A percentile compares a stretch with the other conserved stretches of the same genome.
phyloP scores from a whole-genome alignment of 768 basidiomycete genomes.

The Ephemerocybe angulata region DNA sequence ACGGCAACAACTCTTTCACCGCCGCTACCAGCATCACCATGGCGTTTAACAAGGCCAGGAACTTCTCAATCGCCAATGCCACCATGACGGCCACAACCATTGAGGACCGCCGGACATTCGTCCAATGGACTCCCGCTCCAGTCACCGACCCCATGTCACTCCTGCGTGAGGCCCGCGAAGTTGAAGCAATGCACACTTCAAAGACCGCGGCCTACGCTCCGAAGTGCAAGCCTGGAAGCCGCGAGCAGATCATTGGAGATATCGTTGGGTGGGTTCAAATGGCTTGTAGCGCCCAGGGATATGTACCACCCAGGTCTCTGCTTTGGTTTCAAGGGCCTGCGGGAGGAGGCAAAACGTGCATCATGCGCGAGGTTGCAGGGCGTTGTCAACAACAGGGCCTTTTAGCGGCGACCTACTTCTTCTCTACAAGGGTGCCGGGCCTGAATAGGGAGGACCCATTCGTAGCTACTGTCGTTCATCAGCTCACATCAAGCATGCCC shows the following conservation, averaged over 20 bases:
- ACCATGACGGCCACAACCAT: no score
- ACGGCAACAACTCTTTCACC: no score
- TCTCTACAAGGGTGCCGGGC: neutral
- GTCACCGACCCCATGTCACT: neutral
- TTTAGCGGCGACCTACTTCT: constrained; percentile 1
- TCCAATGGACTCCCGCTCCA: neutral
- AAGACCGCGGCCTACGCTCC: constrained; percentile 6
- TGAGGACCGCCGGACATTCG: no score
- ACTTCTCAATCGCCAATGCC: no score
- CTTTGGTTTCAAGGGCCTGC: constrained; percentile 7
- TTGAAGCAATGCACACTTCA: constrained; percentile 10
- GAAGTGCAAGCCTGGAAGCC: constrained; percentile 9
- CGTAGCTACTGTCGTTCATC: constrained; percentile 1
- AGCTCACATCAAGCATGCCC: neutral
- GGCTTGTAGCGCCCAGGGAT: neutral
- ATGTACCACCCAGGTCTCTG: neutral
- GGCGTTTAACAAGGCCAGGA: no score
- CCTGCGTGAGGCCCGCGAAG: neutral
- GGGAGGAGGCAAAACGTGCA: constrained; percentile 7
- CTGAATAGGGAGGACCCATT: constrained; percentile 1
- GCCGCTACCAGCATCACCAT: no score
- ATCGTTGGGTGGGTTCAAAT: constrained; percentile 2
- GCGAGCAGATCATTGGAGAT: constrained; percentile 7
- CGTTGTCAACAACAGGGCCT: neutral
- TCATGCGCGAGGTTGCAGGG: neutral